Evolutionary conservation across 208 protist species (phyloP), one percentile per base, ranked within the genome.

Genomic region (Trypanosomatidae sp.): DNA sequence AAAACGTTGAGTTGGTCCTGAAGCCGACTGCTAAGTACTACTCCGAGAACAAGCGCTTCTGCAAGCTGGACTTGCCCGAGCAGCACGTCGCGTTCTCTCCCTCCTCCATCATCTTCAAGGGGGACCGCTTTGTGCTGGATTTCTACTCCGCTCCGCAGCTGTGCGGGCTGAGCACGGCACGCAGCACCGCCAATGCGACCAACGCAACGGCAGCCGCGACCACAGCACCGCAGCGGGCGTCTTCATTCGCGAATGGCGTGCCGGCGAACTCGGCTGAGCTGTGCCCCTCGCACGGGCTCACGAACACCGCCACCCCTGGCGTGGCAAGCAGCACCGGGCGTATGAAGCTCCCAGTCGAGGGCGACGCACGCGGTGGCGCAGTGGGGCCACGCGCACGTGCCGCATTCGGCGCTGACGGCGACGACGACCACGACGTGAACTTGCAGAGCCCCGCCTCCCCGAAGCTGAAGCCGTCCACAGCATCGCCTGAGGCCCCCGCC

Each of bases 11-110:
- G 43, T 46, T 94, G 30, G 84, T 94, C 7, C 62, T 92, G 28
- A 66, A 73, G 64, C 81, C 85, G 13, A 74, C 77, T 36, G 83
- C 87, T 3, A 91, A 85, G 74, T 90, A 92, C 62, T 86, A 91
- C 75, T 74, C 73, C 30, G 52, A 74, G 12, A 84, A 88, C 71
- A 70, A 83, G 33, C 75, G 82, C 1, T 76, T 91, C 62, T 83
- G 80, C 19, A 65, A 72, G 50, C 71, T 91, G 2, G 78, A 82
- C 19, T 64, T 95, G 13, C 71, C 62, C 19, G 74, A 87, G 65
- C 79, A 77, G 58, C 64, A 77, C 39, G 66, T 92, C 15, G 43
- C 73, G n/a, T 86, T 92, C 67, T 80, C 80, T 6, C 65, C 86
- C 5, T 79, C 83, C 22, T 69, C 79, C 12, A 89, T 92, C 68